A percentile compares a stretch with the other conserved stretches of the same genome.
Conservation (phyloP, 768 basidiomycete species). For the Phylloporus sp. region DNA sequence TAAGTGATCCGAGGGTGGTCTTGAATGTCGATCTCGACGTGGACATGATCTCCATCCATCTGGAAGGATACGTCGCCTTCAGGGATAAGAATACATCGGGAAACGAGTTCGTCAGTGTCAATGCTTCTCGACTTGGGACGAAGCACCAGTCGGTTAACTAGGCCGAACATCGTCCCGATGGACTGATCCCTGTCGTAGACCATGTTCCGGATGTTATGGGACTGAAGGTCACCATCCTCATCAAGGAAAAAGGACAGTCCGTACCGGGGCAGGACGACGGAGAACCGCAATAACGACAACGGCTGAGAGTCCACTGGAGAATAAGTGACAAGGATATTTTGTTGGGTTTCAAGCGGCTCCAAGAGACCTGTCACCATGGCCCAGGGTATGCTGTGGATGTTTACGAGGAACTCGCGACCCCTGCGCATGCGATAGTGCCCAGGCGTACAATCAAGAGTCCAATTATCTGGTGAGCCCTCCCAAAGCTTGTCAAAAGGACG, state of each 20-base stretch:
- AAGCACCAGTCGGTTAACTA: slow-evolving; percentile 39
- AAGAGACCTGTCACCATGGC: slow-evolving; percentile 25
- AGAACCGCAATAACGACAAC: slow-evolving; percentile 12
- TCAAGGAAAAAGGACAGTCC: slow-evolving; percentile 39
- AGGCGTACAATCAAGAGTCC: slow-evolving; percentile 18
- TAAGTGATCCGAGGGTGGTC: slow-evolving; percentile 8
- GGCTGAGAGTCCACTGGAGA: not conserved
- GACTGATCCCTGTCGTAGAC: slow-evolving; percentile 41
- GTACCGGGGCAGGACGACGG: slow-evolving; percentile 38
- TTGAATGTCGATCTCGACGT: slow-evolving; percentile 9
- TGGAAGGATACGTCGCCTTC: slow-evolving; percentile 25
- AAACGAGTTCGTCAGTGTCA: not conserved
- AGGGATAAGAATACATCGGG: slow-evolving; percentile 37
- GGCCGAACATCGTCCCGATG: slow-evolving; percentile 42
- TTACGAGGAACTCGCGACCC: slow-evolving; percentile 17
- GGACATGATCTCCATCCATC: slow-evolving; percentile 13
- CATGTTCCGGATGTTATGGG: slow-evolving; percentile 39
- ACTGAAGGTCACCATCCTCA: slow-evolving; percentile 33
- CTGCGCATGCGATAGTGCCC: slow-evolving; percentile 7
- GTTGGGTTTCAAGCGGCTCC: slow-evolving; percentile 19
- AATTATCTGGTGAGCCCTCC: slow-evolving; percentile 24
- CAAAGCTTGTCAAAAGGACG: slow-evolving; percentile 25
- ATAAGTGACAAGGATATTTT: slow-evolving; percentile 21
- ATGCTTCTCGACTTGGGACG: slow-evolving; percentile 19
- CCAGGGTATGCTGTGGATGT: slow-evolving; percentile 27